Evolutionary conservation across 805 yeast species (phyloP), one percentile per base, ranked within the genome.

Genomic region (Ogataea ganodermae): DNA sequence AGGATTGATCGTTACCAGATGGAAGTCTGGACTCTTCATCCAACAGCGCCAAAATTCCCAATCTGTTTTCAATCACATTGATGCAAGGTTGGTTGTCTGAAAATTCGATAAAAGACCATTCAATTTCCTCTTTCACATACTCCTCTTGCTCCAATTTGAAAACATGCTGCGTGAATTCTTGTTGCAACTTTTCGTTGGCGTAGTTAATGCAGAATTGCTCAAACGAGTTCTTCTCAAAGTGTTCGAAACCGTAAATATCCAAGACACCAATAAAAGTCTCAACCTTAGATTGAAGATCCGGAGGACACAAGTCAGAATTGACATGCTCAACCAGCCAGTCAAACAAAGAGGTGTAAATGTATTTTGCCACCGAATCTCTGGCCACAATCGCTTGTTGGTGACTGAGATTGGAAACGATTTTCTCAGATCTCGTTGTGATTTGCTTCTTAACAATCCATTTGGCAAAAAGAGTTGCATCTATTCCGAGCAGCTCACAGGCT

Each of bases 161-260:
- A 45, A 92, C 97, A 62, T 92, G 97, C 72, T 90, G 97, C 61
- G 91, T 92, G 70, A 92, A 92, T 67, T 92, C 97, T 69, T 92
- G 98, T 70, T 92, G 98, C 59, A 92, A 77, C 70, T 92, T 92
- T 72, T 92, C 99, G 69, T 91, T 91, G 37, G 97, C 97, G 67
- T 91, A 91, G 67, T 91, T 91, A 70, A 91, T 91, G 73, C 99
- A 92, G 69, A 92, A 92, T 69, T 92, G 99, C 70, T 92, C 99
- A 62, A 92, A 92, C 7, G 97, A 90, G 70, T 92, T 92, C 60
- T 80, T 83, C 57, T 89, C 91, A 66, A 92, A 92, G 69, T 92
- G 97, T 69, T 92, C 99, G 67, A 92, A 92, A 20, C 99, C 99
- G 63, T 92, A 92, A 59, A 92, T 92, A 84, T 92, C 99, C 59